phyloP scores from a whole-genome alignment of 2,329 filamentous ascomycete species.

The Bipolaris victoriae region DNA sequence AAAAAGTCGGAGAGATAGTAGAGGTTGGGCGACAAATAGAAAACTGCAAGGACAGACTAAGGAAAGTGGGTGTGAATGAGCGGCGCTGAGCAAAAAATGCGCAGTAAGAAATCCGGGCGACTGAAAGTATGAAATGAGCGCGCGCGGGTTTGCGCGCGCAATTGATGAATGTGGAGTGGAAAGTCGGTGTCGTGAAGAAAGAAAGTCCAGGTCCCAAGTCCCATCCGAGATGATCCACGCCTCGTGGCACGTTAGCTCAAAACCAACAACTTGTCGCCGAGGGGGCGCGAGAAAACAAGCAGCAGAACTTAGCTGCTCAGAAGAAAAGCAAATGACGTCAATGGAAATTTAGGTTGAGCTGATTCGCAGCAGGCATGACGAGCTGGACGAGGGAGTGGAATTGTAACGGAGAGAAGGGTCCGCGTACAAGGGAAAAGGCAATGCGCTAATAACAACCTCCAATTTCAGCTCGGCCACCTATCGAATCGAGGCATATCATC shows the following conservation, averaged over 20 bases:
- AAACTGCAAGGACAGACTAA: conserved; percentile 9
- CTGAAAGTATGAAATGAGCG: conserved; percentile 17
- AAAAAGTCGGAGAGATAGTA: conserved; percentile 14
- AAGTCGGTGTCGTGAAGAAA: conserved; percentile 38
- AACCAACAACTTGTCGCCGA: conserved; percentile 16
- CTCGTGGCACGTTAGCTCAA: conserved; percentile 44
- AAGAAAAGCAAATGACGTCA: conserved; percentile 17
- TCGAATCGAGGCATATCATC: conserved; percentile 35
- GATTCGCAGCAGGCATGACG: conserved; percentile 30
- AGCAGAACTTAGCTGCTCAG: conserved; percentile 23
- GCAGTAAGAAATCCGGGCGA: conserved; percentile 12
- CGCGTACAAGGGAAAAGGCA: conserved; percentile 34
- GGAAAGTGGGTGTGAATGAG: conserved; percentile 17
- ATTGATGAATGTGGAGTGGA: conserved; percentile 24
- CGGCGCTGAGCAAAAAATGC: conserved; percentile 14
- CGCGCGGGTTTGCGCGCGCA: conserved; percentile 31
- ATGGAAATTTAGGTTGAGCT: conserved; percentile 13
- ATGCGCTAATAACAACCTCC: conserved; percentile 40
- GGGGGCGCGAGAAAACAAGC: conserved; percentile 13
- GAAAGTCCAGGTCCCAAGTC: conserved; percentile 42
- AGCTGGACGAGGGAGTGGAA: conserved; percentile 19
- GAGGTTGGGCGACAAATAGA: conserved; percentile 13
- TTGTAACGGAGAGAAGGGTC: conserved; percentile 36
- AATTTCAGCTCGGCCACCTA: conserved; percentile 48
- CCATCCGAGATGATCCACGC: conserved; percentile 40